Evolutionary conservation across 257 asterid genomes (phyloP).

Genomic region (Voacanga thouarsii): DNA sequence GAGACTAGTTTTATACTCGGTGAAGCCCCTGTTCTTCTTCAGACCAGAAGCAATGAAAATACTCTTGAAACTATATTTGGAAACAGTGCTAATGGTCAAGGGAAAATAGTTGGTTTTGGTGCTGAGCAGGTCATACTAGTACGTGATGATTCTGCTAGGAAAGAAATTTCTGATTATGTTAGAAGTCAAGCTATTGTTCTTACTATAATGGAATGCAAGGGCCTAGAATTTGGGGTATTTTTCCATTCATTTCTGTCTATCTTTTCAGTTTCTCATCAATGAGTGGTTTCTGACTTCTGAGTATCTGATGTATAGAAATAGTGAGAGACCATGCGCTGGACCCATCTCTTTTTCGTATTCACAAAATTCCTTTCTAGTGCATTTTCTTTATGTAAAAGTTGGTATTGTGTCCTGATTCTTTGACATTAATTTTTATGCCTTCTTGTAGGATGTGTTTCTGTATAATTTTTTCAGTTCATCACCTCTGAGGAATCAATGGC

Average conservation of each 20-base stretch:
- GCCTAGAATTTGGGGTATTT: slow-evolving; percentile 63
- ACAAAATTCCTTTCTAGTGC: too few species aligned
- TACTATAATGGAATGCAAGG: slow-evolving; percentile 63
- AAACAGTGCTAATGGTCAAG: slow-evolving; percentile 25
- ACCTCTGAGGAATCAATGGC: slow-evolving; percentile 54
- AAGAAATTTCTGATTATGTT: slow-evolving; percentile 34
- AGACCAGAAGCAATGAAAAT: slow-evolving; percentile 46
- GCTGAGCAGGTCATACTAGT: slow-evolving; percentile 67
- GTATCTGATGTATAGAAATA: background rate
- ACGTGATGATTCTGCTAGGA: slow-evolving; percentile 41
- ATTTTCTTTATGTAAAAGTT: too few species aligned
- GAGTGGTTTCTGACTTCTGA: too few species aligned
- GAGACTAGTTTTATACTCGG: slow-evolving; percentile 58
- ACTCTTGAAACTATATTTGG: slow-evolving; percentile 50
- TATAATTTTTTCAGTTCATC: slow-evolving; percentile 65
- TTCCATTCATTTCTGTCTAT: background rate
- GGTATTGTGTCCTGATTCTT: background rate
- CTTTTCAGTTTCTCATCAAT: background rate
- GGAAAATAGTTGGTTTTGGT: slow-evolving; percentile 53
- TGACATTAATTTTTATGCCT: background rate
- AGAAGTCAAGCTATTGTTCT: slow-evolving; percentile 55
- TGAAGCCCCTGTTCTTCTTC: slow-evolving; percentile 58
- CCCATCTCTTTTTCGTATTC: background rate
- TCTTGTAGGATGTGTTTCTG: slow-evolving; percentile 55
- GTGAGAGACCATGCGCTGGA: background rate